Evolutionary conservation across 164 flowering plant genomes (phyloP).

Genomic region (Cinnamomum chago): DNA sequence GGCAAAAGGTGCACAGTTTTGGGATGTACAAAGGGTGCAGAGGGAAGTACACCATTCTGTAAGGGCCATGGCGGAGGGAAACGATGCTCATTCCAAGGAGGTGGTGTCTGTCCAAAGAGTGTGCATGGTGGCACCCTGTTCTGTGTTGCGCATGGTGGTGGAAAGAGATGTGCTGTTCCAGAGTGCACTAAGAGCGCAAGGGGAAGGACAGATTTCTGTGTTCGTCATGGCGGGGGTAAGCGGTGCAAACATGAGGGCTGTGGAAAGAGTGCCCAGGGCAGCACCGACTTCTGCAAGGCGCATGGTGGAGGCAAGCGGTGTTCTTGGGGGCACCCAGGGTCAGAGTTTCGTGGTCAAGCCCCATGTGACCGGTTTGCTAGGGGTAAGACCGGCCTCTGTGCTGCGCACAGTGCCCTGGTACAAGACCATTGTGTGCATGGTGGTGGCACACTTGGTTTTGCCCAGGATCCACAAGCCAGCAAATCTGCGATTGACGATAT

Average conservation of each 20-base stretch:
- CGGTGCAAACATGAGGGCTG: constrained; percentile 80
- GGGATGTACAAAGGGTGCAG: constrained; percentile 94
- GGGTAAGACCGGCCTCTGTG: constrained; percentile 83
- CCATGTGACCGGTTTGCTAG: constrained; percentile 81
- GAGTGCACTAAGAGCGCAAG: constrained; percentile 94
- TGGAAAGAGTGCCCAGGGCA: constrained; percentile 37
- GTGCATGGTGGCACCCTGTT: constrained; percentile 82
- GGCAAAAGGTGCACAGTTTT: constrained; percentile 63
- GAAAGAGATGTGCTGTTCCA: constrained; percentile 81
- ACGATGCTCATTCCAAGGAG: constrained; percentile 76
- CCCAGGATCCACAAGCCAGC: constrained; percentile 27
- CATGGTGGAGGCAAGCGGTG: constrained; percentile 97
- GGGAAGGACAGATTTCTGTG: constrained; percentile 83
- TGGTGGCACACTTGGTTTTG: constrained; percentile 57
- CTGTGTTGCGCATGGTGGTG: constrained; percentile 94
- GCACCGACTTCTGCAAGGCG: constrained; percentile 16
- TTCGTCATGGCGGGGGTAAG: constrained; percentile 95
- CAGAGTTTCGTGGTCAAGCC: constrained; percentile 42
- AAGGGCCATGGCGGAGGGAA: constrained; percentile 99
- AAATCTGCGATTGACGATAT: constrained; percentile 36
- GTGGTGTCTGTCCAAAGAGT: constrained; percentile 79
- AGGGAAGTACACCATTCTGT: constrained; percentile 88
- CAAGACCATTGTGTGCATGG: constrained; percentile 94
- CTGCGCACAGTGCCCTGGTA: constrained; percentile 68
- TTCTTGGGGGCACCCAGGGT: constrained; percentile 76